Conservation (phyloP, 2,329 filamentous ascomycete genomes). For the Fusarium odoratissimum region DNA sequence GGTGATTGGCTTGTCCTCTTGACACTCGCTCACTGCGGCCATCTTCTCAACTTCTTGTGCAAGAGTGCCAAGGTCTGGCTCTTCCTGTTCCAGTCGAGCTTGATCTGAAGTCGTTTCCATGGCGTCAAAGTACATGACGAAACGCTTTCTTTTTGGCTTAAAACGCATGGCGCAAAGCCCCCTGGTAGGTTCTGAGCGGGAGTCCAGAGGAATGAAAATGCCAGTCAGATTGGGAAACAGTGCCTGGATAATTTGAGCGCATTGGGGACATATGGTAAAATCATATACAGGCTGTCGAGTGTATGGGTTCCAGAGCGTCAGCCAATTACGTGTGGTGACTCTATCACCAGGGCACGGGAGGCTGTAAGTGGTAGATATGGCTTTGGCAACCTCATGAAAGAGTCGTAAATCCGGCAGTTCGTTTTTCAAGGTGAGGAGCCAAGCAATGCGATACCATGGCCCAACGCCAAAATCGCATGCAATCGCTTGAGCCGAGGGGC, state of each 20-base stretch:
- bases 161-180: slow-evolving; percentile 78
- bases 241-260: slow-evolving; percentile 76
- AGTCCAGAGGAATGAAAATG: slow-evolving; percentile 68
- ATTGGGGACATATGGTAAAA: slow-evolving; percentile 81
- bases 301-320: slow-evolving; percentile 76
- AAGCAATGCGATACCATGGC: slow-evolving; percentile 87
- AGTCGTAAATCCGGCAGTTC: slow-evolving; percentile 73
- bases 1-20: slow-evolving; percentile 69
- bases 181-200: slow-evolving; percentile 57
- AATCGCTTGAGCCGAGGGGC: slow-evolving; percentile 67
- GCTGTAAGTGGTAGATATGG: slow-evolving; percentile 60
- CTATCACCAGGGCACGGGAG: slow-evolving; percentile 69
- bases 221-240: slow-evolving; percentile 79
- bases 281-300: slow-evolving; percentile 72
- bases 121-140: slow-evolving; percentile 69
- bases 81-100: slow-evolving; percentile 56
- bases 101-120: slow-evolving; percentile 68
- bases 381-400: slow-evolving; percentile 74
- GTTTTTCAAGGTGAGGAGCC: slow-evolving; percentile 81
- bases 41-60: slow-evolving; percentile 72
- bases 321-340: slow-evolving; percentile 74
- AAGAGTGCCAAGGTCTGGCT: slow-evolving; percentile 70
- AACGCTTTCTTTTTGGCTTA: slow-evolving; percentile 61
- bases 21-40: slow-evolving; percentile 70
- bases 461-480: slow-evolving; percentile 82